Percentiles rank a stretch among this genome's conserved stretches.
Conservation (phyloP, 2,329 filamentous ascomycete genomes). For the Aspergillus tanneri region DNA sequence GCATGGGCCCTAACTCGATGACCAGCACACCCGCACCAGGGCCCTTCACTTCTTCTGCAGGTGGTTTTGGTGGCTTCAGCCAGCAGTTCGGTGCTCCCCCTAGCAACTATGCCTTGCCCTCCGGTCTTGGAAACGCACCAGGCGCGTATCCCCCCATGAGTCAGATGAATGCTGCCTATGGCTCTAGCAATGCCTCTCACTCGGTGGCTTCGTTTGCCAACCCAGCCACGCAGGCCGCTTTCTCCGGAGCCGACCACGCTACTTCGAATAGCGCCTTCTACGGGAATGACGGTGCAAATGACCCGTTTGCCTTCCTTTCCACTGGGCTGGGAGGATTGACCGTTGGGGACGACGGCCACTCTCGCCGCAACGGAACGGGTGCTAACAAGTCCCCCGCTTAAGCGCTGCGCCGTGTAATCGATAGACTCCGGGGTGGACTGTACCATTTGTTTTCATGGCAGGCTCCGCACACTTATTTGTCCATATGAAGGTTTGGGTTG, state of each 20-base stretch:
- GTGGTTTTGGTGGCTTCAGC: conserved; percentile 64
- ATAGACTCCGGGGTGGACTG: conserved; percentile 3
- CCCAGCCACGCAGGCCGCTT: conserved; percentile 89
- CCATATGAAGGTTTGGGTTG: conserved; percentile 39
- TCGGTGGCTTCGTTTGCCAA: conserved; percentile 87
- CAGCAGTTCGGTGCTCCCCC: conserved; percentile 81
- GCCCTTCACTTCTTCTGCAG: conserved; percentile 68
- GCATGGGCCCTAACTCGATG: conserved; percentile 87
- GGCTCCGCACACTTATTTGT: conserved; percentile 28
- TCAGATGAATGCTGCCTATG: conserved; percentile 74
- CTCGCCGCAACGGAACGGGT: conserved; percentile 47
- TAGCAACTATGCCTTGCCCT: conserved; percentile 85
- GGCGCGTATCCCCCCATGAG: conserved; percentile 70
- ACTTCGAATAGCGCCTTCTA: conserved; percentile 74
- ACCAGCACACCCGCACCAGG: conserved; percentile 75
- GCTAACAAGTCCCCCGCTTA: conserved; percentile 49
- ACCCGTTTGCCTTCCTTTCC: conserved; percentile 66
- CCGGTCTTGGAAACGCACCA: conserved; percentile 75
- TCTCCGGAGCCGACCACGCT: conserved; percentile 82
- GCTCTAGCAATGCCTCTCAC: conserved; percentile 73
- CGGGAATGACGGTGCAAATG: conserved; percentile 52
- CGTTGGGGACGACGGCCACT: conserved; percentile 50
- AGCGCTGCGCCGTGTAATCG: conserved; percentile 3
- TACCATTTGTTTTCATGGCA: conserved; percentile 14
- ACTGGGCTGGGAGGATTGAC: conserved; percentile 59